phyloP scores from a whole-genome alignment of 139 green algal species.

The Edaphochlamys debaryana region DNA sequence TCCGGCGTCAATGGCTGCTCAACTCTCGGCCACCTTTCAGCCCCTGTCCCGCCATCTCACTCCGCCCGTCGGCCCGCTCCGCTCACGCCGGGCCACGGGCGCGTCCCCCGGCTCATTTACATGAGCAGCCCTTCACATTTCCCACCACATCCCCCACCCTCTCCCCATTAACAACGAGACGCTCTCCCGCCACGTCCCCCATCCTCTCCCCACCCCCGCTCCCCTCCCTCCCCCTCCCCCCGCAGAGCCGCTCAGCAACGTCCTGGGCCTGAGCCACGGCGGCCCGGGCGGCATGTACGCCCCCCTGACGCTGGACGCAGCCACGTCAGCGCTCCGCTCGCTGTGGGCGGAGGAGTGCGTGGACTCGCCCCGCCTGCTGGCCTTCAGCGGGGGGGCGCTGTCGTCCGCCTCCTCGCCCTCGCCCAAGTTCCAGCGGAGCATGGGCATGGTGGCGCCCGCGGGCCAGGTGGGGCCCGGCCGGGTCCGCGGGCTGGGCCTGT shows the following conservation, averaged over 20 bases:
- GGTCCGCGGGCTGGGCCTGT: too few species aligned
- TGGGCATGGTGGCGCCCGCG: constrained; percentile 39
- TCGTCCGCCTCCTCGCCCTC: constrained; percentile 8
- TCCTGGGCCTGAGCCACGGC: constrained; percentile 4
- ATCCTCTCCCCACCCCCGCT: not conserved
- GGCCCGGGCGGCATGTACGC: not conserved
- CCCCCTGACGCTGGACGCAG: constrained; percentile 34
- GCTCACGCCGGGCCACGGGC: too few species aligned
- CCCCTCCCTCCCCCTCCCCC: not conserved
- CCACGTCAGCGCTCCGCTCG: constrained; percentile 12
- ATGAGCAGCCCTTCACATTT: too few species aligned
- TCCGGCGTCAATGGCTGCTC: too few species aligned
- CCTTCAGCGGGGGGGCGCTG: constrained; percentile 15
- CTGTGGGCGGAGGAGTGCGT: constrained; percentile 40
- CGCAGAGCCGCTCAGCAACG: constrained; percentile 10
- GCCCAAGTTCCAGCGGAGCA: constrained; percentile 41
- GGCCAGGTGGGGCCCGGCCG: not conserved
- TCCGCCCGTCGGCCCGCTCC: too few species aligned
- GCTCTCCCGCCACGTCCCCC: too few species aligned
- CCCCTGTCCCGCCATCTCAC: too few species aligned
- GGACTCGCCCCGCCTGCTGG: constrained; percentile 22
- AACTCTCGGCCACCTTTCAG: too few species aligned
- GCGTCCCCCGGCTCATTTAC: too few species aligned
- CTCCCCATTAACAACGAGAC: too few species aligned
- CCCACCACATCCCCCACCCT: too few species aligned